Evolutionary conservation across 768 basidiomycete genomes (phyloP).

Genomic region (Scleroderma bovista): DNA sequence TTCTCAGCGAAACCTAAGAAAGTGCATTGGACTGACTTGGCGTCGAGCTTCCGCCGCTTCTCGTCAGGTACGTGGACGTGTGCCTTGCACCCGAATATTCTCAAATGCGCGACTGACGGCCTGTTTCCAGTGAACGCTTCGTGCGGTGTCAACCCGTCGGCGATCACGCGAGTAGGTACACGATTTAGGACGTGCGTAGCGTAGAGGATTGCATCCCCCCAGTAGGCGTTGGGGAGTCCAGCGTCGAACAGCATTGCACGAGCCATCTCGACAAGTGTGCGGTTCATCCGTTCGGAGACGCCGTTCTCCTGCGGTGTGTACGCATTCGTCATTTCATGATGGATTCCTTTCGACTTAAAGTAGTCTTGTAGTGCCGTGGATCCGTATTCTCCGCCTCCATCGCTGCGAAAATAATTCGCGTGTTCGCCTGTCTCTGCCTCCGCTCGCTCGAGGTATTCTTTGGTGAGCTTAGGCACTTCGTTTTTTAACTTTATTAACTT

Average conservation of each 20-base stretch:
- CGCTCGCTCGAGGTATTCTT: slow-evolving; percentile 6
- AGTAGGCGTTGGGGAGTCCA: slow-evolving; percentile 1
- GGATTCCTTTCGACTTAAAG: slow-evolving; percentile 9
- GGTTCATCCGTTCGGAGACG: slow-evolving; percentile 36
- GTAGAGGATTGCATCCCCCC: slow-evolving; percentile 3
- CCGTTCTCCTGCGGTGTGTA: slow-evolving; percentile 39
- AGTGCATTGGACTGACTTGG: background rate
- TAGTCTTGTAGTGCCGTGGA: background rate
- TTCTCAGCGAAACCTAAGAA: background rate
- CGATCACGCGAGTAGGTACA: background rate
- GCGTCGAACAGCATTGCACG: slow-evolving; percentile 23
- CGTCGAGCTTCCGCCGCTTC: background rate
- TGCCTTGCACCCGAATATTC: slow-evolving; percentile 20
- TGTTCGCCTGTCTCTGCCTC: slow-evolving; percentile 10
- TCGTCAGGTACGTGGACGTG: too few species aligned
- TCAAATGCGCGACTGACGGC: slow-evolving; percentile 16
- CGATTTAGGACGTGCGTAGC: slow-evolving; percentile 1
- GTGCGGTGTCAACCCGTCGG: slow-evolving; percentile 19
- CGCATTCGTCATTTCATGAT: slow-evolving; percentile 13
- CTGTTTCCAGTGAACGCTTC: slow-evolving; percentile 15
- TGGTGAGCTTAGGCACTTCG: slow-evolving; percentile 5
- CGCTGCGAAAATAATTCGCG: slow-evolving; percentile 14
- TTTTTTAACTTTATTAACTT: slow-evolving; percentile 9
- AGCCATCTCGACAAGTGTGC: slow-evolving; percentile 29
- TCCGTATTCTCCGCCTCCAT: slow-evolving; percentile 23